These are phyloP conservation scores for Exserohilum rostratum DNA, from an alignment of 2,329 filamentous ascomycete species.

Conservation along the genomic window DNA sequence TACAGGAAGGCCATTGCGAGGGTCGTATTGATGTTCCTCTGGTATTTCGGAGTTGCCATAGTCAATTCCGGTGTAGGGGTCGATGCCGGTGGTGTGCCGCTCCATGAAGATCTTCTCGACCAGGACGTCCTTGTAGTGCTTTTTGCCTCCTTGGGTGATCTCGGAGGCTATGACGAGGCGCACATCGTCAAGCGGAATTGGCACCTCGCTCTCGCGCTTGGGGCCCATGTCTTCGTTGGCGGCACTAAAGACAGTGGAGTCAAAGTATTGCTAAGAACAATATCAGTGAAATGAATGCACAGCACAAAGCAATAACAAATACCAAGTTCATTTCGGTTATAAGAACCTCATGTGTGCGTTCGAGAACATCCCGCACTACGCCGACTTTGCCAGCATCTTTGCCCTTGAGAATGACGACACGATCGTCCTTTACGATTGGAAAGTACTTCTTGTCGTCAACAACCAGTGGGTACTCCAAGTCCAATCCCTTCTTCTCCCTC, in stretches of 20 bases:
- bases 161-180: conserved; percentile 79
- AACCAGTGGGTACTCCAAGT: conserved; percentile 34
- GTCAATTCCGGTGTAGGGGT: conserved; percentile 39
- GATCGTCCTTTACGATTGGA: conserved; percentile 65
- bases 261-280: conserved; percentile 48
- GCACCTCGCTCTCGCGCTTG: conserved; percentile 58
- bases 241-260: conserved; percentile 46
- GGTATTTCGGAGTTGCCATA: conserved; percentile 34
- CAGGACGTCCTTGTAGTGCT: conserved; percentile 60
- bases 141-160: conserved; percentile 57
- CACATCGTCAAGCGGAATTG: conserved; percentile 72
- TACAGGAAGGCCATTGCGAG: conserved; percentile 33
- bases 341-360: conserved; percentile 40
- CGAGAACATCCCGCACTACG: conserved; percentile 63
- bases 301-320: conserved; percentile 6
- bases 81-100: conserved; percentile 39
- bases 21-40: conserved; percentile 39
- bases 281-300: conserved; percentile 1
- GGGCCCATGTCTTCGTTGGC: conserved; percentile 42
- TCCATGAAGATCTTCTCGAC: conserved; percentile 42
- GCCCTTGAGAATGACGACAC: conserved; percentile 81
- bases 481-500: conserved; percentile 27
- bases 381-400: conserved; percentile 85
- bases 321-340: conserved; percentile 52
- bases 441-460: conserved; percentile 39